Percentiles rank a stretch among this genome's conserved stretches.
phyloP scores from a whole-genome alignment of 1,284 basidiomycete genomes.

The Trametes hirsuta region DNA sequence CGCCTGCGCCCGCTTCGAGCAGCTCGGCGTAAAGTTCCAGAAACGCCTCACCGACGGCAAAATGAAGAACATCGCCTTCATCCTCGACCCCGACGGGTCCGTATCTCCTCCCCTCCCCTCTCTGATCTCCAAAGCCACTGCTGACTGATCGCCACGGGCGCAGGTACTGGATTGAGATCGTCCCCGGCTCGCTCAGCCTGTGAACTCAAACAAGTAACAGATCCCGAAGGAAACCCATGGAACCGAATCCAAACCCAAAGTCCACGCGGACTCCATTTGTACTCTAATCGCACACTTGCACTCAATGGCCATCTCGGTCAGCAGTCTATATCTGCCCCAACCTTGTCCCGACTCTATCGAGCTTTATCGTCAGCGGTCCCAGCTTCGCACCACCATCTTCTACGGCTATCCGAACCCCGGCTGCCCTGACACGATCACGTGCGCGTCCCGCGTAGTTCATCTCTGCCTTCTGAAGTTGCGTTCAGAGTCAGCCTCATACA shows the following conservation, averaged over 20 bases:
- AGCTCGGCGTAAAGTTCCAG: constrained; percentile 85
- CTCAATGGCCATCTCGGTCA: neutral
- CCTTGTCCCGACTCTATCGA: neutral
- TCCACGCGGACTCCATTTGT: neutral
- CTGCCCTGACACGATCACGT: constrained; percentile 8
- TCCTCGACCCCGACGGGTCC: constrained; percentile 77
- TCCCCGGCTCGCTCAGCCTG: constrained; percentile 17
- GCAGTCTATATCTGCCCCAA: neutral
- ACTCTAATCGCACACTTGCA: neutral
- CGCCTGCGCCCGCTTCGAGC: constrained; percentile 86
- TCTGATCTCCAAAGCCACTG: neutral
- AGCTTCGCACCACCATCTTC: neutral
- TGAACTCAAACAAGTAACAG: neutral
- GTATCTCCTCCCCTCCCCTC: neutral
- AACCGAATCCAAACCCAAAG: neutral
- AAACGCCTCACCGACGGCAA: constrained; percentile 86
- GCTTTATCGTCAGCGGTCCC: neutral
- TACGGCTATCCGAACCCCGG: neutral
- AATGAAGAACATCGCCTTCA: constrained; percentile 88
- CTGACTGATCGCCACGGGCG: neutral
- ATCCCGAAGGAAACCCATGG: neutral
- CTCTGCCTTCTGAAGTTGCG: neutral
- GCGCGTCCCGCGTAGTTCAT: neutral
- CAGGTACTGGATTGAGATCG: constrained; percentile 31
- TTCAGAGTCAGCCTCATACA: no score